These are phyloP conservation scores for Neocatenulostroma microsporum DNA, from an alignment of 2,329 filamentous ascomycete species.

Conservation along the genomic window DNA sequence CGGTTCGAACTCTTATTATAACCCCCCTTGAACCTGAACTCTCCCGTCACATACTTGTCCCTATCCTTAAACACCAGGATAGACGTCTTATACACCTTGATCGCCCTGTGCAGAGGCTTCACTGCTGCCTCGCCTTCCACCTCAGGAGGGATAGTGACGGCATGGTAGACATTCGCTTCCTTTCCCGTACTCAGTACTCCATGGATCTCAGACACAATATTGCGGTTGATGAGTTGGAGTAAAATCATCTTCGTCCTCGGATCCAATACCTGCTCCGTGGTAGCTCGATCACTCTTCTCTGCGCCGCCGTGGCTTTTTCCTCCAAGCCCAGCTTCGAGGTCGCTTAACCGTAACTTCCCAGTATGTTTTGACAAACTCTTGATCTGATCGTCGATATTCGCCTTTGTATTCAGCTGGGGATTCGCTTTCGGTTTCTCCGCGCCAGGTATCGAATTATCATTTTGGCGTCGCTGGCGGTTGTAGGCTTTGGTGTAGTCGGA, in stretches of 20 bases:
- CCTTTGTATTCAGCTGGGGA: conserved; percentile 68
- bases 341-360: conserved; percentile 72
- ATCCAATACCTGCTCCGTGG: conserved; percentile 89
- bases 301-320: conserved; percentile 44
- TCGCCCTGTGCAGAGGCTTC: conserved; percentile 64
- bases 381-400: conserved; percentile 80
- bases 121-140: conserved; percentile 39
- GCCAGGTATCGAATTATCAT: conserved; percentile 43
- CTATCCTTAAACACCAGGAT: conserved; percentile 98
- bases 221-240: conserved; percentile 89
- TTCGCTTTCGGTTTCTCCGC: conserved; percentile 62
- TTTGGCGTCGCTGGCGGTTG: conserved; percentile 70
- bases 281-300: conserved; percentile 79
- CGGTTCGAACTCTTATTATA: conserved; percentile 93
- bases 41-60: conserved; percentile 89
- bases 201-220: conserved; percentile 82
- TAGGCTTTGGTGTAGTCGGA: conserved; percentile 76
- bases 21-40: conserved; percentile 82
- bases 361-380: conserved; percentile 78
- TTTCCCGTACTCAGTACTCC: conserved; percentile 95
- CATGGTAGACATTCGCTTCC: conserved; percentile 96
- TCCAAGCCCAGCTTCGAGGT: conserved; percentile 46
- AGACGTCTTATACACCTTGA: conserved; percentile 98
- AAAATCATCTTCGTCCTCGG: conserved; percentile 91
- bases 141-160: conserved; percentile 55